Base-by-base conservation (phyloP, 495 filamentous ascomycete species). In the Trichoderma gamsii region DNA sequence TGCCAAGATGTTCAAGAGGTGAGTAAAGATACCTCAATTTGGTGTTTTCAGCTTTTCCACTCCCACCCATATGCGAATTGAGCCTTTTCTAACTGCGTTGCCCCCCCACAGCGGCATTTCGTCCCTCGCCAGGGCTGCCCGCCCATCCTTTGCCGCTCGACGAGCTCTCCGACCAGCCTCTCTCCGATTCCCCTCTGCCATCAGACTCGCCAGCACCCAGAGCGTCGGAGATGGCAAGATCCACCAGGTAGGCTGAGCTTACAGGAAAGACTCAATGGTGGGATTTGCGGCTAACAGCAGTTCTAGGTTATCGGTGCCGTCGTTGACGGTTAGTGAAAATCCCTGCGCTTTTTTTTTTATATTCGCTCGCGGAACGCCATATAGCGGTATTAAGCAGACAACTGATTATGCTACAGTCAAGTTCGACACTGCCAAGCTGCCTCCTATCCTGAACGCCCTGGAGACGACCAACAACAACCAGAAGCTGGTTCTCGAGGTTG, bases 401-500 rank as follows among this genome's bases (percentile, higher is more conserved):
- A 25, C 56, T 61, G 56, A 61, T 32, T 32, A 3, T 61, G 27
- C 56, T 25, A 72, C 73, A 86, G 84, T 86, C 76, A 98, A 98
- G 86, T 99, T 99, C 87, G 92, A 96, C 77, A 88, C 86, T 72
- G 92, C 96, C 68, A 89, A 92, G 83, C 90, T 99, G 72, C 95
- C 95, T 73, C 85, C 95, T 76, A 99, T 99, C 88, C 89, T 98
- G 76, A 98, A 99, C 82, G 95, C 95, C 79, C 85, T 99, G 78
- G 87, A 87, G 80, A 97, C 93, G 76, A 80, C 86, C 67, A 98
- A 98, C 83, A 87, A 87, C 82, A 93, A 92, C 79, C 84, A 97
- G 77, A 98, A 94, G 88, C 90, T 99, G 68, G 86, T 96, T 67
- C 89, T 99, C 70, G 95, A 99, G 86, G 95, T 99, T 81, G 82